phyloP scores from a whole-genome alignment of 202 grass and related monocot species.

The Setaria italica region DNA sequence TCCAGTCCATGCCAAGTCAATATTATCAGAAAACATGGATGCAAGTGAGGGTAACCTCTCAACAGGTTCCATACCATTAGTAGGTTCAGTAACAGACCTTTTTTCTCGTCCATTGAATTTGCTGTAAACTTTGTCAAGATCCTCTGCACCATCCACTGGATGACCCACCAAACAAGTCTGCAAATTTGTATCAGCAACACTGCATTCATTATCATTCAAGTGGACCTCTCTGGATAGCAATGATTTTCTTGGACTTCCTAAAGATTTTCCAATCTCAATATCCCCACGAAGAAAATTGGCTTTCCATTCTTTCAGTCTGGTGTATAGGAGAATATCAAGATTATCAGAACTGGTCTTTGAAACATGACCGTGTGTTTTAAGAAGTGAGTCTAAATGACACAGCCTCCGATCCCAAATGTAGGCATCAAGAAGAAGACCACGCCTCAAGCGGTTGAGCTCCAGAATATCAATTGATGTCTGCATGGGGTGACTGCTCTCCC shows the following conservation, averaged over 20 bases:
- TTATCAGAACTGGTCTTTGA: slow-evolving; percentile 42
- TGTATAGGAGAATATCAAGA: slow-evolving; percentile 35
- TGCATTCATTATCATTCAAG: slow-evolving; percentile 57
- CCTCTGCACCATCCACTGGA: slow-evolving; percentile 48
- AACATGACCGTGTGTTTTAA: slow-evolving; percentile 59
- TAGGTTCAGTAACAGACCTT: slow-evolving; percentile 36
- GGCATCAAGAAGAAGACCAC: slow-evolving; percentile 82
- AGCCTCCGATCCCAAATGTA: slow-evolving; percentile 80
- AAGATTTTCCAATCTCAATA: slow-evolving; percentile 46
- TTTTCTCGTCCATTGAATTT: slow-evolving; percentile 52
- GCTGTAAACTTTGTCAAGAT: slow-evolving; percentile 67
- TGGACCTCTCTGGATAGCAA: slow-evolving; percentile 52
- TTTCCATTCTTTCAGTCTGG: slow-evolving; percentile 58
- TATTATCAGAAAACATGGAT: slow-evolving; percentile 86
- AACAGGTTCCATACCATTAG: slow-evolving; percentile 47
- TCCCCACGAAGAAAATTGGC: slow-evolving; percentile 43
- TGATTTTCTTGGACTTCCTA: slow-evolving; percentile 58
- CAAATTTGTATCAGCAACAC: slow-evolving; percentile 57
- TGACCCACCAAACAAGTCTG: slow-evolving; percentile 58
- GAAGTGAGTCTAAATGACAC: slow-evolving; percentile 67
- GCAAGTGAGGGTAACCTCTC: slow-evolving; percentile 68
- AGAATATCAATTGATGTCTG: slow-evolving; percentile 80
- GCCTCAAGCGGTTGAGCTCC: slow-evolving; percentile 83
- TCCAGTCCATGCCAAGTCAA: slow-evolving; percentile 93
- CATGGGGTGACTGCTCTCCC: slow-evolving; percentile 50